Conservation (phyloP, 768 basidiomycete species). For the Cubamyces lactineus region DNA sequence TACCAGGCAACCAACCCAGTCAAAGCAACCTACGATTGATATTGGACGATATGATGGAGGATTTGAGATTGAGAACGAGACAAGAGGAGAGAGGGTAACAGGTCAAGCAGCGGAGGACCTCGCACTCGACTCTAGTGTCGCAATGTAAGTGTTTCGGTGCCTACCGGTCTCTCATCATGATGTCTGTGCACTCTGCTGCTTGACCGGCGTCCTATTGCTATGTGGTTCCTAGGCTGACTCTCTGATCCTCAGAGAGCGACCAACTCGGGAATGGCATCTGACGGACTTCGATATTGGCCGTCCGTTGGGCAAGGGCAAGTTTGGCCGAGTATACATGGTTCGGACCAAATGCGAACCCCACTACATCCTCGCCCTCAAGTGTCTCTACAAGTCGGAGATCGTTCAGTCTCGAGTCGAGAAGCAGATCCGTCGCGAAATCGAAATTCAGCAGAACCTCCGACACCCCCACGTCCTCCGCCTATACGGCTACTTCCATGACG, state of each 20-base stretch:
- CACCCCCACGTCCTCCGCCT: slow-evolving; percentile 94
- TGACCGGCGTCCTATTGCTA: no score
- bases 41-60: slow-evolving; percentile 97
- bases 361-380: slow-evolving; percentile 96
- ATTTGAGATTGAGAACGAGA: slow-evolving; percentile 87
- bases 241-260: slow-evolving; percentile 51
- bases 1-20: slow-evolving; percentile 25
- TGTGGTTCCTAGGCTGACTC: slow-evolving; percentile 8
- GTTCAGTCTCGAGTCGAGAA: slow-evolving; percentile 91
- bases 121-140: slow-evolving; percentile 82
- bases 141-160: slow-evolving; percentile 48
- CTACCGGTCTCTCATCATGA: background rate
- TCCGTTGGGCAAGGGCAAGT: slow-evolving; percentile 98
- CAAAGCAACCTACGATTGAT: slow-evolving; percentile 48
- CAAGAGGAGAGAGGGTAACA: slow-evolving; percentile 69
- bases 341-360: slow-evolving; percentile 86
- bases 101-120: slow-evolving; percentile 81
- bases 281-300: slow-evolving; percentile 92
- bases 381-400: slow-evolving; percentile 95
- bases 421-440: slow-evolving; percentile 96
- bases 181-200: background rate
- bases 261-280: slow-evolving; percentile 85
- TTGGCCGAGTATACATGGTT: slow-evolving; percentile 98
- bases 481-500: slow-evolving; percentile 98
- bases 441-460: slow-evolving; percentile 95